A percentile compares a stretch with the other conserved stretches of the same genome.
phyloP scores from a whole-genome alignment of 352 stramenopile species.

The Pythium phragmitis region DNA sequence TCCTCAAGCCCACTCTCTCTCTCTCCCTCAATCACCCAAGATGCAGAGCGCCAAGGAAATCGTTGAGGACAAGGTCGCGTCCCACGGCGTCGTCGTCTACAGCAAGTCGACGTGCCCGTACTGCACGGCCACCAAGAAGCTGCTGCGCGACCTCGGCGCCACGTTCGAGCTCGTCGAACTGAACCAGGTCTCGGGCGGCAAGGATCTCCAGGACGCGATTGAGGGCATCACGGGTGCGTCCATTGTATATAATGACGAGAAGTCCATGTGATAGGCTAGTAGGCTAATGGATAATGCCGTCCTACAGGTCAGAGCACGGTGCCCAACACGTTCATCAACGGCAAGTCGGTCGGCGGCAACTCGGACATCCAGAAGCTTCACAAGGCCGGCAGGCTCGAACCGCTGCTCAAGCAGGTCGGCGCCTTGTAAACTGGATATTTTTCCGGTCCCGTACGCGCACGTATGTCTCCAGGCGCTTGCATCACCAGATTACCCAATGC shows the following conservation, averaged over 20 bases:
- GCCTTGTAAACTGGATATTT: conserved; percentile 29
- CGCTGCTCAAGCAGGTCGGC: conserved; percentile 79
- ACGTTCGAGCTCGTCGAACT: conserved; percentile 65
- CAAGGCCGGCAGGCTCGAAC: conserved; percentile 84
- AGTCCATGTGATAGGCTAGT: background rate
- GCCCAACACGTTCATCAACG: conserved; percentile 97
- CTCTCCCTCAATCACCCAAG: background rate
- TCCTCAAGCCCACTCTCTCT: background rate
- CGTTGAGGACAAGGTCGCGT: conserved; percentile 61
- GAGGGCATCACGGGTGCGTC: conserved; percentile 49
- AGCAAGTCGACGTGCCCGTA: conserved; percentile 96
- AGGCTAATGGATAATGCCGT: background rate
- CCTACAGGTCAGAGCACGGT: conserved; percentile 90
- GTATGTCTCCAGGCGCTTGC: no score
- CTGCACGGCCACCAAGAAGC: conserved; percentile 79
- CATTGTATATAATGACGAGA: background rate
- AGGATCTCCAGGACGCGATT: conserved; percentile 59
- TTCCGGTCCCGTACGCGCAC: no score
- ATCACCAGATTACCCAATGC: no score
- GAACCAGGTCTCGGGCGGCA: conserved; percentile 48
- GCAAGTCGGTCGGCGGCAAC: conserved; percentile 94
- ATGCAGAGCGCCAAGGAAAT: conserved; percentile 61
- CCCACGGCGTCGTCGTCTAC: conserved; percentile 76
- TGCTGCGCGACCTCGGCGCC: conserved; percentile 54
- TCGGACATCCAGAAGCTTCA: conserved; percentile 91